A percentile compares a stretch with the other conserved stretches of the same genome.
These are phyloP conservation scores for Daphne laureola DNA, from an alignment of 441 rosid genomes.

Conservation along the genomic window DNA sequence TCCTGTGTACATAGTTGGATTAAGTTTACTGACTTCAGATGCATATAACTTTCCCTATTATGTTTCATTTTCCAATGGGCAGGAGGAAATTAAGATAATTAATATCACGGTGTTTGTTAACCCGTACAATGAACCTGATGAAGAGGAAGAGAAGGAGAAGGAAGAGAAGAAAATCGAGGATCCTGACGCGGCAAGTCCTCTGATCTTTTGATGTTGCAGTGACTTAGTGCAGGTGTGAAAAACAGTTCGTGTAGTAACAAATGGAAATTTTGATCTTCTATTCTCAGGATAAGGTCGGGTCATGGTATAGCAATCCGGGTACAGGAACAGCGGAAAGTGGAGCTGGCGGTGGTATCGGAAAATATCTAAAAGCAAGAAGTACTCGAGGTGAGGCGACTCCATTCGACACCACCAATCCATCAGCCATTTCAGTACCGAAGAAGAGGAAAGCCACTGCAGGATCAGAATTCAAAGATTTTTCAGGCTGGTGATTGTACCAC, in stretches of 20 bases:
- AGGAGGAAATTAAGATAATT: conserved; percentile 86
- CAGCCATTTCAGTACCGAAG: conserved; percentile 36
- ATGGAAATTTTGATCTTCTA: conserved; percentile 9
- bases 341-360: conserved; percentile 67
- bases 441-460: conserved; percentile 54
- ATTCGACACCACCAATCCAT: conserved; percentile 23
- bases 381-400: conserved; percentile 30
- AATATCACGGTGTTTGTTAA: conserved; percentile 67
- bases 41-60: too few species aligned
- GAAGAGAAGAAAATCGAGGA: conserved; percentile 39
- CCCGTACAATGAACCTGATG: conserved; percentile 79
- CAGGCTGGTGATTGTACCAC: conserved; percentile 47
- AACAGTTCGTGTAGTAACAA: background rate
- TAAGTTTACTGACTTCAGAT: too few species aligned
- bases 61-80: conserved; percentile 11
- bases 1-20: too few species aligned
- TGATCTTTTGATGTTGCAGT: background rate
- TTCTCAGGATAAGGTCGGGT: conserved; percentile 75
- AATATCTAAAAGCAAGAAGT: conserved; percentile 73
- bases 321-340: conserved; percentile 52
- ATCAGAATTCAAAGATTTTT: conserved; percentile 63
- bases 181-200: conserved; percentile 58
- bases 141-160: conserved; percentile 72
- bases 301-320: conserved; percentile 96
- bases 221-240: background rate